Conservation (phyloP, 225 moss, liverwort and hornwort species). For the Straminergon stramineum region DNA sequence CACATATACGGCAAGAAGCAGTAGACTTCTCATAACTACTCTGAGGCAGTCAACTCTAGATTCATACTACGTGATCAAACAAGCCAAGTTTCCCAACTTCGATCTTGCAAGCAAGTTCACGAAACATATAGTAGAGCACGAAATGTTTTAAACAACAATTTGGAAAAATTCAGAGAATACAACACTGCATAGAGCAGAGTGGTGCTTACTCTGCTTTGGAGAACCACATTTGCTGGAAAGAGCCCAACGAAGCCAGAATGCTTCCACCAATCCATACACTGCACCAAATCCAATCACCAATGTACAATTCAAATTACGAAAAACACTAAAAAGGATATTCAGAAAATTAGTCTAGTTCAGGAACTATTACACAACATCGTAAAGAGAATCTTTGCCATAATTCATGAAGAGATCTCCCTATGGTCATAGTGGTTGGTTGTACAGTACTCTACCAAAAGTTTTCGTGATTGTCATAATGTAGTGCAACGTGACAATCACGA, state of each 20-base stretch:
- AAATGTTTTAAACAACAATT: neutral
- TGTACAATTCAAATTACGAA: neutral
- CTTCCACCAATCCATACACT: constrained; percentile 97
- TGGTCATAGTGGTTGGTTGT: neutral
- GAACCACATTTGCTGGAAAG: constrained; percentile 99
- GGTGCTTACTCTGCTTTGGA: constrained; percentile 81
- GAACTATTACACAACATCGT: neutral
- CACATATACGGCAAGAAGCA: neutral
- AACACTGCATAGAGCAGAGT: neutral
- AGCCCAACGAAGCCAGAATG: constrained; percentile 92
- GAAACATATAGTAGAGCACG: neutral
- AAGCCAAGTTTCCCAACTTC: neutral
- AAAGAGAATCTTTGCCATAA: neutral
- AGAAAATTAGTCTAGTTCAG: neutral
- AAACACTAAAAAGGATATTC: neutral
- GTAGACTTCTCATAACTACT: neutral
- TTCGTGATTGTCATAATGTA: too few species aligned
- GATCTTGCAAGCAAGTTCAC: neutral
- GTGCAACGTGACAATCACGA: too few species aligned
- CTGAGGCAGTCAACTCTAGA: neutral
- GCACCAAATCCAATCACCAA: constrained; percentile 7
- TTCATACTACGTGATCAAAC: neutral
- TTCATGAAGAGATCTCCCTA: neutral
- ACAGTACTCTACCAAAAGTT: neutral
- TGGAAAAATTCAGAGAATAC: neutral